phyloP scores from a whole-genome alignment of 441 rosid genomes.

The Gossypium lobatum region DNA sequence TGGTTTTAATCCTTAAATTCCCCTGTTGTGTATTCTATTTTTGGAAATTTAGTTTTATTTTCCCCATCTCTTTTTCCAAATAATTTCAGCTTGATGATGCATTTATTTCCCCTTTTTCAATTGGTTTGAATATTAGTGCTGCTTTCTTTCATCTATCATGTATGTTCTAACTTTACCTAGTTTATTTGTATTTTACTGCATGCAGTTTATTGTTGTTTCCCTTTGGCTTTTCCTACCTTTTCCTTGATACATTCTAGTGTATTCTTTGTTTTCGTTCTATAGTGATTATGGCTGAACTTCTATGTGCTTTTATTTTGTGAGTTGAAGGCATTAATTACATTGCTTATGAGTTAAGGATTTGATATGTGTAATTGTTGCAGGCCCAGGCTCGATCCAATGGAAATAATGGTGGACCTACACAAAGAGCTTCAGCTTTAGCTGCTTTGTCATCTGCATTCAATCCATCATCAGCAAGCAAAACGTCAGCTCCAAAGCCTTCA shows the following conservation, averaged over 20 bases:
- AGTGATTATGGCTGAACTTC: background rate
- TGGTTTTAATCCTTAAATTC: background rate
- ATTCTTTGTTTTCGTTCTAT: background rate
- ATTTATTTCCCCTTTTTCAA: background rate
- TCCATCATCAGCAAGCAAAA: constrained; percentile 46
- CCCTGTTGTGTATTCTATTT: background rate
- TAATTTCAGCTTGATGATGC: background rate
- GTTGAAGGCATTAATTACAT: background rate
- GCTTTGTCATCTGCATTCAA: constrained; percentile 82
- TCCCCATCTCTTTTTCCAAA: background rate
- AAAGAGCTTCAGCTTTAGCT: constrained; percentile 96
- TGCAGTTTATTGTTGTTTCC: too few species aligned
- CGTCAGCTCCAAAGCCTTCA: constrained; percentile 45
- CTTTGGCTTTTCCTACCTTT: background rate
- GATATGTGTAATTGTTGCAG: constrained; percentile 22
- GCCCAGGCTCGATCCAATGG: constrained; percentile 63
- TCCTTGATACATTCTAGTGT: background rate
- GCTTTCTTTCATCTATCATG: background rate
- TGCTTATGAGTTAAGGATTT: constrained; percentile 6
- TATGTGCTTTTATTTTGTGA: background rate
- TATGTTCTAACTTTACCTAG: background rate
- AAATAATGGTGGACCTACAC: constrained; percentile 78
- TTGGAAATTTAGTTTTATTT: background rate
- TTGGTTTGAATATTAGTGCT: background rate
- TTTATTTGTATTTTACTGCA: background rate